A percentile compares a stretch with the other conserved stretches of the same genome.
Conservation (phyloP, 257 asterid species). For the Buddleja alternifolia region DNA sequence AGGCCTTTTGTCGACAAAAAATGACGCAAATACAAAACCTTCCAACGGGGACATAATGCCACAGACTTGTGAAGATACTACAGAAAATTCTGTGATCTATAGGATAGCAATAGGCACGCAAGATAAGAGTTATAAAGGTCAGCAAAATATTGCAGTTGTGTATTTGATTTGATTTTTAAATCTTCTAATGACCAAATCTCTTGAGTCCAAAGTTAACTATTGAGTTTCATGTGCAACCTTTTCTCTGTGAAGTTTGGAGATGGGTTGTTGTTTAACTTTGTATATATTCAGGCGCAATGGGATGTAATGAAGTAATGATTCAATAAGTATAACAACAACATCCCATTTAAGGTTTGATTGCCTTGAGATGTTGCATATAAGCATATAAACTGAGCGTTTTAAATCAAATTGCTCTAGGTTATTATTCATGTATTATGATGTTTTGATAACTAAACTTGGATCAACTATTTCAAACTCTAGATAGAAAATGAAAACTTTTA, state of each 20-base stretch:
- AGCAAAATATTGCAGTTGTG: constrained; percentile 5
- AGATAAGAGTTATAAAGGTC: constrained; percentile 47
- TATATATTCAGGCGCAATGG: not conserved
- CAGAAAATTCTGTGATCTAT: constrained; percentile 30
- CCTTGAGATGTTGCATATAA: too few species aligned
- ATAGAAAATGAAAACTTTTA: not conserved
- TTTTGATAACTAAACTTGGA: not conserved
- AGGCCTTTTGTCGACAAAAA: constrained; percentile 42
- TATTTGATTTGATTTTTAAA: constrained; percentile 16
- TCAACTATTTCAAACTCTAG: not conserved
- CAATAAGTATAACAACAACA: not conserved
- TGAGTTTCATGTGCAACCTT: constrained; percentile 3
- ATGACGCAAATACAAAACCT: constrained; percentile 27
- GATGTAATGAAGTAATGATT: not conserved
- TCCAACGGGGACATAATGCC: constrained; percentile 32
- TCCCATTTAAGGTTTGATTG: not conserved
- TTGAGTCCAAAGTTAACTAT: not conserved
- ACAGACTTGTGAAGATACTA: constrained; percentile 34
- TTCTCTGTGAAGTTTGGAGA: not conserved
- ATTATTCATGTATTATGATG: not conserved
- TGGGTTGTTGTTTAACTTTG: constrained; percentile 9
- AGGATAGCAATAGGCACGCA: constrained; percentile 27
- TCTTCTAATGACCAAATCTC: not conserved
- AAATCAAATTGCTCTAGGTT: not conserved
- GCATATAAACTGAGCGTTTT: not conserved